Conservation (phyloP, 2,329 filamentous ascomycete genomes). For the Blumeriella jaapii region DNA sequence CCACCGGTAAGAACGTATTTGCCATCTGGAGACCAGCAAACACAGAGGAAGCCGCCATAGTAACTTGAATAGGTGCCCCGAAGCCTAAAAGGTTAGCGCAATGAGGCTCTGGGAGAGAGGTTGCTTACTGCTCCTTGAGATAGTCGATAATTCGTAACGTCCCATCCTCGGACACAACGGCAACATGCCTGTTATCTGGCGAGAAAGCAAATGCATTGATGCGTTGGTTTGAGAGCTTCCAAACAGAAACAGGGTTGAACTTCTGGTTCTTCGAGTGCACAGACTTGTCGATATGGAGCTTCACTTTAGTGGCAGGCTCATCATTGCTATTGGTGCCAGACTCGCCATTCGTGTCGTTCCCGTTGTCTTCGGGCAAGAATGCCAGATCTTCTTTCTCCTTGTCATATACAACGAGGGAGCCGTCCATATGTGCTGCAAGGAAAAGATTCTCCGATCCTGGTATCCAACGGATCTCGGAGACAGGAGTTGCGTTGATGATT, state of each 20-base stretch:
- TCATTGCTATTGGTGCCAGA: conserved; percentile 23
- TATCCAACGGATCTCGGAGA: conserved; percentile 85
- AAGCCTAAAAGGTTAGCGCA: conserved; percentile 36
- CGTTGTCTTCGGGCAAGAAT: conserved; percentile 59
- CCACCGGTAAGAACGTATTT: conserved; percentile 93
- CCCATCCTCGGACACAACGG: conserved; percentile 85
- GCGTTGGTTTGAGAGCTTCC: conserved; percentile 84
- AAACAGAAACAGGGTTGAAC: conserved; percentile 79
- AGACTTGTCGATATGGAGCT: conserved; percentile 73
- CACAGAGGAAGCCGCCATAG: conserved; percentile 84
- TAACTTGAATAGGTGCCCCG: conserved; percentile 81
- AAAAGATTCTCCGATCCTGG: conserved; percentile 91
- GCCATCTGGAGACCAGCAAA: conserved; percentile 95
- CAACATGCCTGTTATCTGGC: conserved; percentile 75
- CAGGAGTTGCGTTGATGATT: conserved; percentile 73
- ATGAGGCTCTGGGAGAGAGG: background rate
- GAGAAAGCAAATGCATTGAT: conserved; percentile 91
- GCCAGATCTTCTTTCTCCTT: conserved; percentile 89
- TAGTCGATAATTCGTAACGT: conserved; percentile 86
- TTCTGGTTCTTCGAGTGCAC: conserved; percentile 92
- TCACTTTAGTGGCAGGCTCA: conserved; percentile 30
- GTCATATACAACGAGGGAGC: conserved; percentile 84
- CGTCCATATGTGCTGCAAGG: conserved; percentile 84
- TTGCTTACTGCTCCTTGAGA: conserved; percentile 69
- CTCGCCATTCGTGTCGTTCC: conserved; percentile 23